Percentiles rank a stretch among this genome's conserved stretches.
These are phyloP conservation scores for Pythium angustatum DNA, from an alignment of 352 stramenopile genomes.

Conservation along the genomic window DNA sequence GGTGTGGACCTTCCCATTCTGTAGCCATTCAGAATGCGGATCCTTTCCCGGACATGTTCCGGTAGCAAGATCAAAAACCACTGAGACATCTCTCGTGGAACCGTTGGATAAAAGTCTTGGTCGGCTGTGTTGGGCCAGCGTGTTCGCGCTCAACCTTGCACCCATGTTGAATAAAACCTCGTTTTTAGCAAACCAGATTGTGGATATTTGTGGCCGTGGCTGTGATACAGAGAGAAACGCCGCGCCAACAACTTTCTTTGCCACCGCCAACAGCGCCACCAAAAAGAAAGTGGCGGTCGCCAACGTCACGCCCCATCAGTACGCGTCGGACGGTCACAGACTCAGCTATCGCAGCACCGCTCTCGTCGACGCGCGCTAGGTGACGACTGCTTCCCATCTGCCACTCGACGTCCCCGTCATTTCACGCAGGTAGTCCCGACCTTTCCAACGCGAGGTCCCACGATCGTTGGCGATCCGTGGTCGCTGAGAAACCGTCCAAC, in stretches of 20 bases:
- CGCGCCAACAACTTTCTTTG: background rate
- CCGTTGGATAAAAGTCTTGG: too few relatives aligned
- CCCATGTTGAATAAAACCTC: background rate
- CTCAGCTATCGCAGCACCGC: too few relatives aligned
- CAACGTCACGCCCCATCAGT: background rate
- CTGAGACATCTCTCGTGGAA: background rate
- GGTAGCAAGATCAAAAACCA: background rate
- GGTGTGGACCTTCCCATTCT: background rate
- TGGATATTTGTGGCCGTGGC: background rate
- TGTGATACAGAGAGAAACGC: slow-evolving; percentile 1
- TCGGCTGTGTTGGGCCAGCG: too few relatives aligned
- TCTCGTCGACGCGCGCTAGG: too few relatives aligned
- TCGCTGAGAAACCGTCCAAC: background rate
- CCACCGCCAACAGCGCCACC: background rate
- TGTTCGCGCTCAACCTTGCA: too few relatives aligned
- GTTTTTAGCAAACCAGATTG: background rate
- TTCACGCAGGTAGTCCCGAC: background rate
- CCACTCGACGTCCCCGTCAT: background rate
- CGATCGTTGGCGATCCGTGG: background rate
- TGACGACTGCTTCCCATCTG: background rate
- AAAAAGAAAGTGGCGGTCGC: background rate
- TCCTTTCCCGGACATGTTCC: too few relatives aligned
- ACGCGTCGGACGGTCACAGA: too few relatives aligned
- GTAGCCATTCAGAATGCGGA: background rate
- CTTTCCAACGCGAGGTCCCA: background rate